These are phyloP conservation scores for Boletus smithii DNA, from an alignment of 1,284 basidiomycete species.

Conservation along the genomic window DNA sequence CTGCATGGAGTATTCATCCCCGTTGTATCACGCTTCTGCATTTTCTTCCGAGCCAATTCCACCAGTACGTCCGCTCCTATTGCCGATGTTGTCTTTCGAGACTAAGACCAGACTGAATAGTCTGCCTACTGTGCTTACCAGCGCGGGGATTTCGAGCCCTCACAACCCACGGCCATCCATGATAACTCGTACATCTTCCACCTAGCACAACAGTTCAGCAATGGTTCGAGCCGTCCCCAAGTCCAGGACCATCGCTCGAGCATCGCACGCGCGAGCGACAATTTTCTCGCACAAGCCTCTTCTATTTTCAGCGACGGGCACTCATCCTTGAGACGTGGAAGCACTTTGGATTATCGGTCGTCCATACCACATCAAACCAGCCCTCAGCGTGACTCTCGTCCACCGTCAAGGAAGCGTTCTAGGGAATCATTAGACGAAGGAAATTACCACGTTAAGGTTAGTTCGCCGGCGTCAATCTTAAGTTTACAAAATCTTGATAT, in stretches of 20 bases:
- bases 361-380: slow-evolving; percentile 16
- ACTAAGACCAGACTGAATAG: slow-evolving; percentile 17
- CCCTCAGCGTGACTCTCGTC: slow-evolving; percentile 19
- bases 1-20: slow-evolving; percentile 22
- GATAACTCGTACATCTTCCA: slow-evolving; percentile 25
- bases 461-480: slow-evolving; percentile 32
- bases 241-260: slow-evolving; percentile 34
- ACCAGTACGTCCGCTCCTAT: slow-evolving; percentile 18
- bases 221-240: slow-evolving; percentile 20
- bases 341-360: slow-evolving; percentile 20
- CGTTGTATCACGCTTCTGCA: slow-evolving; percentile 21
- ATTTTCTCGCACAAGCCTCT: slow-evolving; percentile 35
- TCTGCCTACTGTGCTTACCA: slow-evolving; percentile 19
- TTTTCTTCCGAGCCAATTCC: slow-evolving; percentile 17
- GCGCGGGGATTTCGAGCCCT: slow-evolving; percentile 15
- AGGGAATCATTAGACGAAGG: slow-evolving; percentile 32
- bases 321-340: slow-evolving; percentile 21
- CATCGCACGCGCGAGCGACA: slow-evolving; percentile 36
- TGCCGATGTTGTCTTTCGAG: background rate
- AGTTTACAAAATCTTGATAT: slow-evolving; percentile 26
- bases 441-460: slow-evolving; percentile 34
- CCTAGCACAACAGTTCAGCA: slow-evolving; percentile 25
- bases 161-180: slow-evolving; percentile 19
- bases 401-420: slow-evolving; percentile 36
- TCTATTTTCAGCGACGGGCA: slow-evolving; percentile 31